Conservation (phyloP, 495 filamentous ascomycete species). For the Barbatosphaeria neglecta region DNA sequence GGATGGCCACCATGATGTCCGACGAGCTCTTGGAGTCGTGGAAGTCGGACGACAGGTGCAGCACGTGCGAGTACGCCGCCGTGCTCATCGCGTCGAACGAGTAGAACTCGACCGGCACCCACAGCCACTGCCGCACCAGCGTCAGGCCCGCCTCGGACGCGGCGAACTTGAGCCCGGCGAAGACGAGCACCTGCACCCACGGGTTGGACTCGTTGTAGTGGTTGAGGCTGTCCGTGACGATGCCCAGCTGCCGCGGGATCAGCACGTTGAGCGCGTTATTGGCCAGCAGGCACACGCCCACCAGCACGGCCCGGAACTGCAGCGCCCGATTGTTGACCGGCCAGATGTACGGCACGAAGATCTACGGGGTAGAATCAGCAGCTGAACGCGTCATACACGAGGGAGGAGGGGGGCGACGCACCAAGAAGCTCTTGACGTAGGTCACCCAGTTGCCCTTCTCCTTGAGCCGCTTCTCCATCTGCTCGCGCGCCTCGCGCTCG, state of each 20-base stretch:
- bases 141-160: slow-evolving; percentile 45
- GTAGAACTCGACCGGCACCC: slow-evolving; percentile 56
- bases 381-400: background rate
- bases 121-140: slow-evolving; percentile 45
- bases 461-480: slow-evolving; percentile 45
- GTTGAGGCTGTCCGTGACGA: slow-evolving; percentile 44
- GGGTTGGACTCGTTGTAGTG: slow-evolving; percentile 28
- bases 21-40: slow-evolving; percentile 64
- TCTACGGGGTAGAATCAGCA: slow-evolving; percentile 16
- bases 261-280: slow-evolving; percentile 52
- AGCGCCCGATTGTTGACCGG: slow-evolving; percentile 43
- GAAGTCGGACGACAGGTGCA: slow-evolving; percentile 69
- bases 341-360: slow-evolving; percentile 58
- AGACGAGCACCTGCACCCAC: slow-evolving; percentile 44
- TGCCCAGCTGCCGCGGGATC: slow-evolving; percentile 55
- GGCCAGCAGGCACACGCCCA: slow-evolving; percentile 49
- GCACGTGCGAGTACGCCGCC: slow-evolving; percentile 62
- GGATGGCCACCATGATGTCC: slow-evolving; percentile 56
- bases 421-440: slow-evolving; percentile 50
- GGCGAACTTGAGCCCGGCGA: slow-evolving; percentile 40
- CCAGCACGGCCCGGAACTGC: slow-evolving; percentile 43
- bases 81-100: slow-evolving; percentile 47
- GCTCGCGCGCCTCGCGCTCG: slow-evolving; percentile 35
- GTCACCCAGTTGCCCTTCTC: slow-evolving; percentile 53
- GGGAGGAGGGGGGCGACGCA: slow-evolving; percentile 16